A percentile compares a stretch with the other conserved stretches of the same genome.
Conservation (phyloP, 371 early-diverging fungal genomes). For the Caulochytrium protostelioides region DNA sequence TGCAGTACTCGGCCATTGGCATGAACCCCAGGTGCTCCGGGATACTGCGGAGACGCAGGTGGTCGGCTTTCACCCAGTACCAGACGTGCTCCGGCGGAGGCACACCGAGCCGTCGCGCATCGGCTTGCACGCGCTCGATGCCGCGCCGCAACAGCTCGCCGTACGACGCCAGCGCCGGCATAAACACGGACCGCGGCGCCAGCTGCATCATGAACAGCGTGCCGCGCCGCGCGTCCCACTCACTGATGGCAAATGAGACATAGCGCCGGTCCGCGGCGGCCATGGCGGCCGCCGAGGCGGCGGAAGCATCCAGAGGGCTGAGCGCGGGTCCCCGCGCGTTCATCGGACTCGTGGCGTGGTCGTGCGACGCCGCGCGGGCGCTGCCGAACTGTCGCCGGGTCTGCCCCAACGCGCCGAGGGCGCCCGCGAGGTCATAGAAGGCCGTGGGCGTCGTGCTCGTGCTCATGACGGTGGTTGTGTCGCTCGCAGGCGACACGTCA, state of each 20-base stretch:
- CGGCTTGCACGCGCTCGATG: conserved; percentile 10
- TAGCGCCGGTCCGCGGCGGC: conserved; percentile 6
- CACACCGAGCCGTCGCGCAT: conserved; percentile 3
- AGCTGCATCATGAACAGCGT: conserved; percentile 12
- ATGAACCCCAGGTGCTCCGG: conserved; percentile 16
- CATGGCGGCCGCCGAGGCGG: no score
- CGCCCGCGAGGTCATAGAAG: no score
- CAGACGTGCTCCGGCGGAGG: conserved; percentile 10
- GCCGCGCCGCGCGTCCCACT: conserved; percentile 8
- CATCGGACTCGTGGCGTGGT: no score
- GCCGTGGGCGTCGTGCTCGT: no score
- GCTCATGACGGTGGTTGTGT: no score
- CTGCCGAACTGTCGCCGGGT: no score
- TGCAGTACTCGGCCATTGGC: conserved; percentile 11
- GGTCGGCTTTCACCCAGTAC: conserved; percentile 13
- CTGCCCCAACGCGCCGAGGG: no score
- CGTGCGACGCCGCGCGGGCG: no score
- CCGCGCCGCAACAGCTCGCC: conserved; percentile 9
- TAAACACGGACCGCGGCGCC: conserved; percentile 12
- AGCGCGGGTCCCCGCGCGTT: no score
- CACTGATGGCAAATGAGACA: conserved; percentile 11
- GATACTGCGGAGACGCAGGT: conserved; percentile 7
- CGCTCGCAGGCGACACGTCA: no score
- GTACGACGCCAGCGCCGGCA: conserved; percentile 10
- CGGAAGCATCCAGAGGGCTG: no score